These are phyloP conservation scores for Chlorophyllum brunneum DNA, from an alignment of 768 basidiomycete species.

Conservation along the genomic window DNA sequence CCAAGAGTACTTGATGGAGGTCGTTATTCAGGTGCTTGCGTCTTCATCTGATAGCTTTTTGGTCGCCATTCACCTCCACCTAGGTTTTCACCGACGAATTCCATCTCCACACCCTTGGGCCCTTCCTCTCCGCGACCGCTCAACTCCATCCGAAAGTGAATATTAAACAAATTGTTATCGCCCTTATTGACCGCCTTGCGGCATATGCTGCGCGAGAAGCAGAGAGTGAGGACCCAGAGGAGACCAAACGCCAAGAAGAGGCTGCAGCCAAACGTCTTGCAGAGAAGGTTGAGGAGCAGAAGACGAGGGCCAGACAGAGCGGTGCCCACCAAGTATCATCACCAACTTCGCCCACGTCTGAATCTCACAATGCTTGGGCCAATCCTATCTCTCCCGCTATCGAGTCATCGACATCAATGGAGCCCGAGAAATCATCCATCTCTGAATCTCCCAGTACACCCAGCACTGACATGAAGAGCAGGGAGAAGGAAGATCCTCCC, in stretches of 20 bases:
- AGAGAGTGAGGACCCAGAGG: slow-evolving; percentile 93
- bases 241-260: slow-evolving; percentile 90
- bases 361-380: slow-evolving; percentile 41
- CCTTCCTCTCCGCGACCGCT: slow-evolving; percentile 94
- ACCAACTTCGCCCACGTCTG: slow-evolving; percentile 33
- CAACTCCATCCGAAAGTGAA: slow-evolving; percentile 97
- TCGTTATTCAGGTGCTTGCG: slow-evolving; percentile 83
- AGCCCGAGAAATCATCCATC: slow-evolving; percentile 27
- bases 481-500: slow-evolving; percentile 52
- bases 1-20: slow-evolving; percentile 99
- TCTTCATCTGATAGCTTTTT: background rate
- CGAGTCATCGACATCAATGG: slow-evolving; percentile 12
- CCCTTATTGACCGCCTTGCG: slow-evolving; percentile 92
- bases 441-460: slow-evolving; percentile 22
- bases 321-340: slow-evolving; percentile 30
- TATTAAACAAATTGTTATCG: slow-evolving; percentile 98
- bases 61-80: slow-evolving; percentile 6
- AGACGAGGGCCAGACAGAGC: slow-evolving; percentile 57
- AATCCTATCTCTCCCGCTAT: slow-evolving; percentile 33
- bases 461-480: slow-evolving; percentile 36
- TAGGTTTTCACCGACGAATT: slow-evolving; percentile 99
- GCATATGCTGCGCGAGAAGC: slow-evolving; percentile 97
- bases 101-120: slow-evolving; percentile 92
- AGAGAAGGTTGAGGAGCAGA: slow-evolving; percentile 78
- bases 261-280: slow-evolving; percentile 86